A percentile compares a stretch with the other conserved stretches of the same genome.
These are phyloP conservation scores for Ulvella scutata DNA, from an alignment of 139 green algal species.

Conservation along the genomic window DNA sequence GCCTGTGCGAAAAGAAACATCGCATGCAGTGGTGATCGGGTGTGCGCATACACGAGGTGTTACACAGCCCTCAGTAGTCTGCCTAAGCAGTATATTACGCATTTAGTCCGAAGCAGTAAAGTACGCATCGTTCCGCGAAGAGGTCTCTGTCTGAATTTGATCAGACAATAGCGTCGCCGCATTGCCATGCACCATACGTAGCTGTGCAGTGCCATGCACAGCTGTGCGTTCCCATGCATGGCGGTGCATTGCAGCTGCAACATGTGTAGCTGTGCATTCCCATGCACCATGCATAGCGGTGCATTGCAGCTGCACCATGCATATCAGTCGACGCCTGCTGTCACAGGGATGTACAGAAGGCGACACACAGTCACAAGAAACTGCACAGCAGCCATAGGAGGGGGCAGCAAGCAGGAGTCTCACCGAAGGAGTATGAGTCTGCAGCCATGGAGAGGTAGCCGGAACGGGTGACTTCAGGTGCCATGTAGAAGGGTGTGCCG, in stretches of 20 bases:
- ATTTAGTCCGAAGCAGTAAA: neutral
- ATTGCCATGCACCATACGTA: no score
- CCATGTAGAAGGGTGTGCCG: slow-evolving; percentile 26
- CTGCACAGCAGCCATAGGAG: neutral
- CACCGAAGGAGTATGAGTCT: neutral
- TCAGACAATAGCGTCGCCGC: no score
- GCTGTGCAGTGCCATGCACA: no score
- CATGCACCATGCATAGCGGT: neutral
- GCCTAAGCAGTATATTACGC: neutral
- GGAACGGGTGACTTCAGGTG: slow-evolving; percentile 12
- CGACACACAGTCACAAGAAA: neutral
- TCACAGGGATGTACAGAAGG: neutral
- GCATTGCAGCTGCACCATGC: neutral
- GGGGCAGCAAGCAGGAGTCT: slow-evolving; percentile 1
- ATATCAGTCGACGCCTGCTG: neutral
- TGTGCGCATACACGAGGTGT: neutral
- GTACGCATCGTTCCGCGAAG: neutral
- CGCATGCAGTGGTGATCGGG: neutral
- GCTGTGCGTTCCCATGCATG: neutral
- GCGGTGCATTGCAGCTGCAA: neutral
- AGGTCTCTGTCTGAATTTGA: no score
- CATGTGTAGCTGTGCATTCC: neutral
- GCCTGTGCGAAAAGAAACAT: neutral
- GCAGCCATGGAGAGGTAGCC: slow-evolving; percentile 5
- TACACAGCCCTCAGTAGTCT: neutral